phyloP scores from a whole-genome alignment of 73 alveolate genomes.

The Stentor coeruleus region DNA sequence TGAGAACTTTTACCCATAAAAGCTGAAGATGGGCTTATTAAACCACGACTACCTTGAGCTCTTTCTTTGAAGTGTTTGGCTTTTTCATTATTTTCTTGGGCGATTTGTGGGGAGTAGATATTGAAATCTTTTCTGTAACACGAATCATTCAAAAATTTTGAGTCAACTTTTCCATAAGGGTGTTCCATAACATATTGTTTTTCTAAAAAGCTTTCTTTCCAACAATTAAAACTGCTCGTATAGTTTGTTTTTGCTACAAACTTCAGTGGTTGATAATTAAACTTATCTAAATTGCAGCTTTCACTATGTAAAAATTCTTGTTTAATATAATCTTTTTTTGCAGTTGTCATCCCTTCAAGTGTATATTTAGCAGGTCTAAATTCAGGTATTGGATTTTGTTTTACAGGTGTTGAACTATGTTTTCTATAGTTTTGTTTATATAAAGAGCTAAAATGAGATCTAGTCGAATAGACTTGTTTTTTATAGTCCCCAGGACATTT shows the following conservation, averaged over 20 bases:
- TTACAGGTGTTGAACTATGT: not conserved
- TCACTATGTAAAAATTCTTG: not conserved
- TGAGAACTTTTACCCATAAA: not conserved
- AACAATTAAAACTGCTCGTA: not conserved
- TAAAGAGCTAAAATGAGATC: not conserved
- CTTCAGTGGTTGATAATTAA: not conserved
- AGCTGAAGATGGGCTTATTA: not conserved
- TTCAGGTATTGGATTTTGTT: not conserved
- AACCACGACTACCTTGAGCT: not conserved
- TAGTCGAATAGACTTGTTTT: not conserved
- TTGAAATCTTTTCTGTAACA: not conserved
- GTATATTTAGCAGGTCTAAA: not conserved
- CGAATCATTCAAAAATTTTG: not conserved
- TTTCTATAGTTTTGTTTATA: not conserved
- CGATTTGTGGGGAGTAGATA: not conserved
- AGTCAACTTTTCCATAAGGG: not conserved
- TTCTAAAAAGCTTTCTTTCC: not conserved
- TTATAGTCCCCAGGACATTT: constrained; percentile 14
- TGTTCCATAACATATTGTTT: not conserved
- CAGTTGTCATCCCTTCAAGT: not conserved
- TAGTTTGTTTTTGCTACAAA: not conserved
- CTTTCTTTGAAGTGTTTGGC: not conserved
- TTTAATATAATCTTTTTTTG: not conserved
- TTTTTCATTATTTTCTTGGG: not conserved
- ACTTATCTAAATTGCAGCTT: not conserved